Conservation (phyloP, 2,329 filamentous ascomycete genomes). For the Penicillium sp. region DNA sequence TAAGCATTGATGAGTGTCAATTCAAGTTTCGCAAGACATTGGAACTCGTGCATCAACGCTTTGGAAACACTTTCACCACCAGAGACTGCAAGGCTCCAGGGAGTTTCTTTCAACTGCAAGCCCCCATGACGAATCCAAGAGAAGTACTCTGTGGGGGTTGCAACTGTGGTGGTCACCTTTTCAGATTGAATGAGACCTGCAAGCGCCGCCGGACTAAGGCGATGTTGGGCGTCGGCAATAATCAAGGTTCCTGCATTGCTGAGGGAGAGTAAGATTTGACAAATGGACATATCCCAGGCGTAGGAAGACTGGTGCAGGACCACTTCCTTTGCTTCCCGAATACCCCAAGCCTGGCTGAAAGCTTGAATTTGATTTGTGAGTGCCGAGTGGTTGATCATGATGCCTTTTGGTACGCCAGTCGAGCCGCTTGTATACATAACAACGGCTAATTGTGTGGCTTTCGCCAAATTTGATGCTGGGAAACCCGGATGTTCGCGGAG, state of each 20-base stretch:
- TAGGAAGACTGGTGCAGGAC: conserved; percentile 27
- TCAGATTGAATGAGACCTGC: conserved; percentile 16
- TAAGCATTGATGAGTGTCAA: conserved; percentile 28
- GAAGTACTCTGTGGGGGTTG: conserved; percentile 22
- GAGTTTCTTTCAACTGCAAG: conserved; percentile 3
- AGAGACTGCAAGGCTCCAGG: conserved; percentile 18
- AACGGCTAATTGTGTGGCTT: conserved; percentile 4
- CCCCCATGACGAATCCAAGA: conserved; percentile 16
- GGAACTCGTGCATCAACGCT: conserved; percentile 13
- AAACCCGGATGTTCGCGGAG: too few species aligned
- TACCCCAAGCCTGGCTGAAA: conserved; percentile 3
- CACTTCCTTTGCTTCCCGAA: conserved; percentile 9
- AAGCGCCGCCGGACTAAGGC: conserved; percentile 20
- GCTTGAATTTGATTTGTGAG: conserved; percentile 15
- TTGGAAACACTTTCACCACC: conserved; percentile 20
- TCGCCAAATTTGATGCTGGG: conserved; percentile 4
- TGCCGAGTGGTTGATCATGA: conserved; percentile 13
- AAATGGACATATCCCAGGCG: conserved; percentile 24
- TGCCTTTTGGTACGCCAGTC: conserved; percentile 19
- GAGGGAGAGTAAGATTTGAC: conserved; percentile 21
- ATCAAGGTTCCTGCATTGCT: conserved; percentile 19
- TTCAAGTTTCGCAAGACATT: conserved; percentile 5
- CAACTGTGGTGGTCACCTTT: conserved; percentile 18
- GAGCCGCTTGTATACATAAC: conserved; percentile 25
- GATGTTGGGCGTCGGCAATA: conserved; percentile 8